A percentile compares a stretch with the other conserved stretches of the same genome.
Conservation (phyloP, 176 grass and related monocot species). For the Pharus latifolius region DNA sequence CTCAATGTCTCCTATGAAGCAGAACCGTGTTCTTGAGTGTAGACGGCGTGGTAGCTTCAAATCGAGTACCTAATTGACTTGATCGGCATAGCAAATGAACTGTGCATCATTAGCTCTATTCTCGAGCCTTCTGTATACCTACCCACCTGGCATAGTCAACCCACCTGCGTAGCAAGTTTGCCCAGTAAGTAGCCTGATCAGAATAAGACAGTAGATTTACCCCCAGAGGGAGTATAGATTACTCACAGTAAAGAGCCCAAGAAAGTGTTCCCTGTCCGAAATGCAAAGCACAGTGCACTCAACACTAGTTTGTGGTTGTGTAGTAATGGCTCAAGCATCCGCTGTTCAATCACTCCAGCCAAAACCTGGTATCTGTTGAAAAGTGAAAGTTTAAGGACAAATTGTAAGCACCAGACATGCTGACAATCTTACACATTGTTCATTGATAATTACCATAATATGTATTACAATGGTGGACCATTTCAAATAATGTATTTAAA, state of each 20-base stretch:
- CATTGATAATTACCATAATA: not conserved
- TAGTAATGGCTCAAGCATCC: constrained; percentile 78
- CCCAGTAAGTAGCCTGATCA: constrained; percentile 10
- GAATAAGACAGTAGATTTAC: not conserved
- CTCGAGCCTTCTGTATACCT: constrained; percentile 50
- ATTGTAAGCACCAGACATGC: not conserved
- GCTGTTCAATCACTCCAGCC: constrained; percentile 91
- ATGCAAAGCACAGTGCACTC: constrained; percentile 81
- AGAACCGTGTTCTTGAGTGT: not conserved
- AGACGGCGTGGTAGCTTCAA: not conserved
- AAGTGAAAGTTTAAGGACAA: not conserved
- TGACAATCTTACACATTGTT: not conserved
- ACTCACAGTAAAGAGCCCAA: constrained; percentile 91
- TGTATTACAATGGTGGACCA: not conserved
- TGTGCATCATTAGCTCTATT: not conserved
- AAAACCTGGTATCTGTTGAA: constrained; percentile 78
- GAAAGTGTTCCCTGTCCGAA: constrained; percentile 94
- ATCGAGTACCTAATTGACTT: not conserved
- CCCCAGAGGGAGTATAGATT: not conserved
- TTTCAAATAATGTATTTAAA: too few species aligned
- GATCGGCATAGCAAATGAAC: not conserved
- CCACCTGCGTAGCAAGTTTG: constrained; percentile 54
- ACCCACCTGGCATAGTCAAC: constrained; percentile 71
- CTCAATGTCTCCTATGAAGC: not conserved
- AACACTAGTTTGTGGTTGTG: constrained; percentile 61